Evolutionary conservation across 768 basidiomycete genomes (phyloP).

Genomic region (Russula lepida): DNA sequence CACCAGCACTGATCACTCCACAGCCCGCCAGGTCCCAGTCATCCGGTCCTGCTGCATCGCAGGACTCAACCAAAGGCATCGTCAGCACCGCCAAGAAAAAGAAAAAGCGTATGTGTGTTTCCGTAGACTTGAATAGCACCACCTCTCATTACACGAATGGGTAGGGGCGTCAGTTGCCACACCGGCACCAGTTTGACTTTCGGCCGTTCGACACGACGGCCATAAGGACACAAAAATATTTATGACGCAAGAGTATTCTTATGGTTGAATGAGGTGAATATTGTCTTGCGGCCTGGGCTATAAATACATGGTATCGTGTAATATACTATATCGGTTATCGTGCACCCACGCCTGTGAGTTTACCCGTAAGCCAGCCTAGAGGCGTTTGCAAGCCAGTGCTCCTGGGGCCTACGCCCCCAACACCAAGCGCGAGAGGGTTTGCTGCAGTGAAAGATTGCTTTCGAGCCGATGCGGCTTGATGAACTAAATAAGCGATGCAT

Average conservation of each 20-base stretch:
- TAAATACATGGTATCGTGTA: background rate
- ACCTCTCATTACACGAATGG: background rate
- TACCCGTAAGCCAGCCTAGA: slow-evolving; percentile 71
- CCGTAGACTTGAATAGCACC: background rate
- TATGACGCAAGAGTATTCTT: background rate
- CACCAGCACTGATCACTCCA: slow-evolving; percentile 24
- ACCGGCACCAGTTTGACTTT: slow-evolving; percentile 6
- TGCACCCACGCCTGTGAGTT: slow-evolving; percentile 57
- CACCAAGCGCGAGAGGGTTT: slow-evolving; percentile 72
- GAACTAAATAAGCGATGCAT: slow-evolving; percentile 38
- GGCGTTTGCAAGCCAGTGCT: slow-evolving; percentile 59
- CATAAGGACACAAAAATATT: background rate
- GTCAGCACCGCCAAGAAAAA: slow-evolving; percentile 60
- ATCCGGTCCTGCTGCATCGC: slow-evolving; percentile 32
- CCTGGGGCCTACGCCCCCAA: slow-evolving; percentile 48
- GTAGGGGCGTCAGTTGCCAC: slow-evolving; percentile 7
- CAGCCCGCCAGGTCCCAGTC: slow-evolving; percentile 30
- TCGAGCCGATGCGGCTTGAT: slow-evolving; percentile 58
- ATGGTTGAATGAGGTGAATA: background rate
- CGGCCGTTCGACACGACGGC: background rate
- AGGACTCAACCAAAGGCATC: slow-evolving; percentile 41
- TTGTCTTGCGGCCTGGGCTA: background rate
- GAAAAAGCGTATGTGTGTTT: slow-evolving; percentile 61
- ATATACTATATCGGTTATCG: slow-evolving; percentile 24
- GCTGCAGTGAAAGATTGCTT: slow-evolving; percentile 75